phyloP scores from a whole-genome alignment of 169 alveolate genomes.

The Eimeria acervulina region DNA sequence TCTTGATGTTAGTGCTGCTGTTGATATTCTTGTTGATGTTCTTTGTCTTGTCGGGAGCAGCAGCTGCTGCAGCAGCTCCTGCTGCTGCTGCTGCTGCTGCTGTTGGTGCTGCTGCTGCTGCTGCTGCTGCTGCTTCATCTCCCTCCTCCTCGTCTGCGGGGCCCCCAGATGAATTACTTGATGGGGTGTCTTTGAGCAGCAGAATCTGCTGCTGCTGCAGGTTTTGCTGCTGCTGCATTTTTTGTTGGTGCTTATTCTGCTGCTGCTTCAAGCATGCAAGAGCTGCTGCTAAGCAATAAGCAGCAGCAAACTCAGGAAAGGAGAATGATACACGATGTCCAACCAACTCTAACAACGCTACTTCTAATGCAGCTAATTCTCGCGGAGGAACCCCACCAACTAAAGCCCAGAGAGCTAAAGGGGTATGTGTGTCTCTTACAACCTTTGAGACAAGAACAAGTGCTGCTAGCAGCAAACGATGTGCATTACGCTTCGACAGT shows the following conservation, averaged over 20 bases:
- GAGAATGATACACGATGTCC: constrained; percentile 42
- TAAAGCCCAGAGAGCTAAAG: constrained; percentile 56
- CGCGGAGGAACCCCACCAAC: constrained; percentile 35
- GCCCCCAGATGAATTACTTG: not conserved
- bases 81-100: not conserved
- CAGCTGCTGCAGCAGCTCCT: not conserved
- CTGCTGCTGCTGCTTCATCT: not conserved
- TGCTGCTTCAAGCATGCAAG: constrained; percentile 32
- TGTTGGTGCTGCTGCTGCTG: too few species aligned
- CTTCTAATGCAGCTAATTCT: constrained; percentile 13
- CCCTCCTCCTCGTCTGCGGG: not conserved
- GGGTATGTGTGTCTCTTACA: constrained; percentile 40
- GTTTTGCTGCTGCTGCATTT: not conserved
- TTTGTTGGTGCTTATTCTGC: not conserved
- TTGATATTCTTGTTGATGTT: not conserved
- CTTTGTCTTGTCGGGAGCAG: not conserved
- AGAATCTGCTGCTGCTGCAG: constrained; percentile 41
- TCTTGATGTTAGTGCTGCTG: not conserved
- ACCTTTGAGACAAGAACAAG: constrained; percentile 30
- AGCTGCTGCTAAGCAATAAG: constrained; percentile 53
- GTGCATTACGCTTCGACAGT: constrained; percentile 12
- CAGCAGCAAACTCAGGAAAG: constrained; percentile 64
- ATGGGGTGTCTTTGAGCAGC: too few species aligned
- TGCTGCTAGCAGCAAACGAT: constrained; percentile 50
- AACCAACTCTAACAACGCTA: constrained; percentile 29